Conservation (phyloP, 352 stramenopile genomes). For the Halophytophthora batemanensis region DNA sequence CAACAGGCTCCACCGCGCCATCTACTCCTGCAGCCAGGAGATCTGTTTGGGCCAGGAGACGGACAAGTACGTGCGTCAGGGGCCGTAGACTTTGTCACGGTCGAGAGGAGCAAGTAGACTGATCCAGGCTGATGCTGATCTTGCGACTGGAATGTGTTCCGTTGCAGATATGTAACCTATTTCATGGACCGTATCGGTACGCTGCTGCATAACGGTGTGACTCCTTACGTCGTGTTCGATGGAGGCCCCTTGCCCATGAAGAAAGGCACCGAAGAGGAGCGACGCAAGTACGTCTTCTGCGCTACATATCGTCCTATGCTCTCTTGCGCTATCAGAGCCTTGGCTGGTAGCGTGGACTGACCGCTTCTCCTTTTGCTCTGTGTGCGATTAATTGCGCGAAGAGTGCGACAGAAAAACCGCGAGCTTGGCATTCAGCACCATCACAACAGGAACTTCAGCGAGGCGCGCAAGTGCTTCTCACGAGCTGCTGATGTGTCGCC, state of each 20-base stretch:
- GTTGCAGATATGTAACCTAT: constrained; percentile 67
- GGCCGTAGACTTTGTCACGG: too few species aligned
- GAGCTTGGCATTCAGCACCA: constrained; percentile 58
- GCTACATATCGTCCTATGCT: not conserved
- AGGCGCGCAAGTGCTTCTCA: constrained; percentile 70
- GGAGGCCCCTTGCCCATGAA: constrained; percentile 74
- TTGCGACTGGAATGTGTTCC: constrained; percentile 1
- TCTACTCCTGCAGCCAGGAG: constrained; percentile 73
- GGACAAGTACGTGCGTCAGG: constrained; percentile 59
- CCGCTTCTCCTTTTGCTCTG: not conserved
- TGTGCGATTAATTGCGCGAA: constrained; percentile 8
- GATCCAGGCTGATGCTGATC: not conserved
- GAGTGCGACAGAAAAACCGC: constrained; percentile 67
- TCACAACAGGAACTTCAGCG: constrained; percentile 48
- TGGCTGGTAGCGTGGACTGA: not conserved
- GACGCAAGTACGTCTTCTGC: constrained; percentile 41
- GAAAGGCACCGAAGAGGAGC: constrained; percentile 70
- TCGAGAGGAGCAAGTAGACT: not conserved
- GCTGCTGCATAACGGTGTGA: constrained; percentile 53
- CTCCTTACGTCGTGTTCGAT: constrained; percentile 79
- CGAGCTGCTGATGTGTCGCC: constrained; percentile 75
- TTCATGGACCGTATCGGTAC: constrained; percentile 63
- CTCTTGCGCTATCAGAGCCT: not conserved
- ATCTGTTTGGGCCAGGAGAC: constrained; percentile 64
- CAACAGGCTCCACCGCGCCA: constrained; percentile 72